Base-by-base conservation (phyloP, 768 basidiomycete genomes). In the Boletus rufocinnamomeus region DNA sequence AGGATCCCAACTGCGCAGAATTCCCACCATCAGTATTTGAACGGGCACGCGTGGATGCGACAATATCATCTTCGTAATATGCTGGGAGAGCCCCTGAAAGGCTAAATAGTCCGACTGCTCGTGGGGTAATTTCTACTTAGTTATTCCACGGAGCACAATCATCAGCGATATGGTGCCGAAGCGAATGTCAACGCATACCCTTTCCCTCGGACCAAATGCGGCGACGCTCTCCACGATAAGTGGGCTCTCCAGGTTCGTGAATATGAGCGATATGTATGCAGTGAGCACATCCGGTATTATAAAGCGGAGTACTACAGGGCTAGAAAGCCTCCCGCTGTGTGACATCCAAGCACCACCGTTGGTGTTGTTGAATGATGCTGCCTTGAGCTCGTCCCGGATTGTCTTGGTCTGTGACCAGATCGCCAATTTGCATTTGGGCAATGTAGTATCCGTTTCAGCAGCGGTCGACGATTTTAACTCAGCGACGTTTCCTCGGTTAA, bases 121-220 rank as follows among this genome's bases (percentile, higher is more conserved):
- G 69, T 91, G 86, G 4, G 86, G 84, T 32, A 80, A 71, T 74
- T 84, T 88, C 88, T 90, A 60, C 37, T 52, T 27, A 23, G 0
- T 16, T 35, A 48, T 48, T 25, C 50, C 45, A 47, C 10, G 17
- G 7, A 23, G 6, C 19, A 28, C 37, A 13, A n/a, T 23, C 38
- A 23, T 59, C 59, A 56, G 50, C 46, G 50, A 52, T 37, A 45
- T 44, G 50, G 9, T 59, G 44, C 27, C 44, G 35, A 43, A 47
- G 27, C 23, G 44, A 40, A 47, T 40, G 44, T 28, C 32, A 52
- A 55, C 14, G 3, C 57, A 50, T 49, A 87, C 89, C 75, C 76
- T 80, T 76, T 93, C 91, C 64, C 89, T 77, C 25, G 90, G 84
- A 7, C 87, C 89, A 69, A 91, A 89, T 11, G 80, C 82, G n/a